These are phyloP conservation scores for Coelastrella sp. DNA, from an alignment of 139 green algal species.

Conservation along the genomic window DNA sequence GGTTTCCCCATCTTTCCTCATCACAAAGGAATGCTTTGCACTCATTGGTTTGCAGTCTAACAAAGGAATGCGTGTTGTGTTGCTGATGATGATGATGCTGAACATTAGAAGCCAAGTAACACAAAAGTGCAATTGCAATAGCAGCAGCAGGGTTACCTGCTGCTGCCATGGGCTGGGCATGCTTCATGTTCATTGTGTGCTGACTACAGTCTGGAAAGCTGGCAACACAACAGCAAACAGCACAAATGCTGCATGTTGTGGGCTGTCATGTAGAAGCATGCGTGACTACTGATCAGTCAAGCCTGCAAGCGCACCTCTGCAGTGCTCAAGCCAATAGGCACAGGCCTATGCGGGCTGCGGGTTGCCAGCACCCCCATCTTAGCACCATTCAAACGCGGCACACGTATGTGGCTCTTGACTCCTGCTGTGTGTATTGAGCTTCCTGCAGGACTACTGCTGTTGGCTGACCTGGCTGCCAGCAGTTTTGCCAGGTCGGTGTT, in stretches of 20 bases:
- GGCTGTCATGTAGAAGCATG: background rate
- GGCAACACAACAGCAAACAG: background rate
- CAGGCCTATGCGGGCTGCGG: slow-evolving; percentile 86
- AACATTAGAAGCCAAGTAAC: no score
- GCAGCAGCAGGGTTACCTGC: no score
- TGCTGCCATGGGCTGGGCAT: no score
- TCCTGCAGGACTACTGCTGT: background rate
- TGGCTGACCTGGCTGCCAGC: background rate
- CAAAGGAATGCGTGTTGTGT: no score
- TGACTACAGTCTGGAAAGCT: background rate
- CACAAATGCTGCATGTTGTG: background rate
- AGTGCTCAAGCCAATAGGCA: slow-evolving; percentile 87
- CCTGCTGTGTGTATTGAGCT: slow-evolving; percentile 29
- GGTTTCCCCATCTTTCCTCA: no score
- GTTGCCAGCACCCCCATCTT: slow-evolving; percentile 90
- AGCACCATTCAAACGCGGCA: slow-evolving; percentile 89
- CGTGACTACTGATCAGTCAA: slow-evolving; percentile 48
- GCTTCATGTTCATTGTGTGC: no score
- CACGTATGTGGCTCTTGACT: slow-evolving; percentile 82
- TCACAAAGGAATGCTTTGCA: no score
- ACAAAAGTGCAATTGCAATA: no score
- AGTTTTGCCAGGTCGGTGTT: slow-evolving; percentile 81
- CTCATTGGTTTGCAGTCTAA: no score
- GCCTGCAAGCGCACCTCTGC: slow-evolving; percentile 64
- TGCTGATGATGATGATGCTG: no score